Evolutionary conservation across 257 asterid genomes (phyloP).

Genomic region (Eustoma russellianum): DNA sequence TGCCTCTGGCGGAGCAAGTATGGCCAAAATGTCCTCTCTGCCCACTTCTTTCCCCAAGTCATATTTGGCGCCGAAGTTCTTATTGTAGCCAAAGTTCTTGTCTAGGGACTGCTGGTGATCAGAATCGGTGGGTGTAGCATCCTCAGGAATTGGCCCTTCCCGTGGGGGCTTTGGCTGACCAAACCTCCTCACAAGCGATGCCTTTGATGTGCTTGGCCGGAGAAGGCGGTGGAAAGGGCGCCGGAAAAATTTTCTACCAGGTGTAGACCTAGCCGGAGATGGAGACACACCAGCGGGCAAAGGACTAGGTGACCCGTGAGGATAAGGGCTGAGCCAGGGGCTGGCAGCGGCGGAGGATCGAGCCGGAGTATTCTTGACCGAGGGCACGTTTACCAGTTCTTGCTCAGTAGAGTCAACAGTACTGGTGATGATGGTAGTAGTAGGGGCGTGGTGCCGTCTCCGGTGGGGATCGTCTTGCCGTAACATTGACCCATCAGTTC

Average conservation of each 20-base stretch:
- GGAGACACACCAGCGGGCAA: slow-evolving; percentile 58
- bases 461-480: slow-evolving; percentile 78
- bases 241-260: slow-evolving; percentile 60
- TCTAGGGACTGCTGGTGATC: slow-evolving; percentile 43
- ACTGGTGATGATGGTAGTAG: slow-evolving; percentile 15
- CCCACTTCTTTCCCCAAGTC: slow-evolving; percentile 96
- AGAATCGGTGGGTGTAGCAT: slow-evolving; percentile 26
- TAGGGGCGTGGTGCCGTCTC: slow-evolving; percentile 23
- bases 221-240: slow-evolving; percentile 86
- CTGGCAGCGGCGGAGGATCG: slow-evolving; percentile 64
- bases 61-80: slow-evolving; percentile 79
- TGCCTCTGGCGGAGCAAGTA: slow-evolving; percentile 71
- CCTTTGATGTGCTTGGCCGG: slow-evolving; percentile 97
- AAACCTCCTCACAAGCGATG: slow-evolving; percentile 63
- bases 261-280: slow-evolving; percentile 89
- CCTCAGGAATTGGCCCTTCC: slow-evolving; percentile 77
- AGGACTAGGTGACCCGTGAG: slow-evolving; percentile 30
- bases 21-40: slow-evolving; percentile 95
- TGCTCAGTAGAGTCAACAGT: slow-evolving; percentile 14
- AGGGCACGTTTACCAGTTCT: slow-evolving; percentile 16
- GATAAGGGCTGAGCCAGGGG: slow-evolving; percentile 87
- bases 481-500: slow-evolving; percentile 73
- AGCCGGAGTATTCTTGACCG: slow-evolving; percentile 55
- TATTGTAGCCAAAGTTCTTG: slow-evolving; percentile 75
- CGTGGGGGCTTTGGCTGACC: slow-evolving; percentile 57